Evolutionary conservation across 1,284 basidiomycete genomes (phyloP).

Genomic region (Tilletia horrida): DNA sequence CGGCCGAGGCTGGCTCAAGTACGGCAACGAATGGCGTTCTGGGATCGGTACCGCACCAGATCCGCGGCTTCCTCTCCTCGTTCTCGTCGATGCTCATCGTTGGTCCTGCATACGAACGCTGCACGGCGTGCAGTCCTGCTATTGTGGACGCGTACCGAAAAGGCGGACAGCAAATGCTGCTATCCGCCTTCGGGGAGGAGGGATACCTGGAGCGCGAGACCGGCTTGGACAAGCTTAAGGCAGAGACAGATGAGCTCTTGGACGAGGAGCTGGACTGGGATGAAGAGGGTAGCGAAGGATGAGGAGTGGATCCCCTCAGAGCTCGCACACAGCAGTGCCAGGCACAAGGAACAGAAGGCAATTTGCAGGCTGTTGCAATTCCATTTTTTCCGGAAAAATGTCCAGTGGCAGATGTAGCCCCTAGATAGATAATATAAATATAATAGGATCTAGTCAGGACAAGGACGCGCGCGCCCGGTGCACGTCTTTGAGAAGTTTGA

Average conservation of each 20-base stretch:
- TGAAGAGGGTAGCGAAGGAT: slow-evolving; percentile 37
- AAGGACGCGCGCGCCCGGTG: too few species aligned
- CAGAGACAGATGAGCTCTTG: slow-evolving; percentile 36
- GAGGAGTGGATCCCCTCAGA: not conserved
- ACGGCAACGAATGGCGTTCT: slow-evolving; percentile 57
- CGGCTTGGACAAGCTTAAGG: slow-evolving; percentile 68
- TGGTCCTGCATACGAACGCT: slow-evolving; percentile 79
- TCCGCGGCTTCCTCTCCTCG: slow-evolving; percentile 81
- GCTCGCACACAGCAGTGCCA: too few species aligned
- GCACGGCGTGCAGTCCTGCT: slow-evolving; percentile 71
- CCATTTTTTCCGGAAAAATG: too few species aligned
- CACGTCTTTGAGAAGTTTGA: too few species aligned
- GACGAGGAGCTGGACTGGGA: slow-evolving; percentile 36
- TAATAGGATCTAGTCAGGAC: too few species aligned
- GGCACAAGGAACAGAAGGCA: too few species aligned
- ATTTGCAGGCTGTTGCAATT: too few species aligned
- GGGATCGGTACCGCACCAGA: slow-evolving; percentile 86
- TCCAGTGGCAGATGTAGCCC: too few species aligned
- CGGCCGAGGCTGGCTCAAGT: not conserved
- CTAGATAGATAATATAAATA: too few species aligned
- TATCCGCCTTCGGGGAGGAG: slow-evolving; percentile 77
- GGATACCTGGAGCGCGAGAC: slow-evolving; percentile 78
- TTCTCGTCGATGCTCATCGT: slow-evolving; percentile 80
- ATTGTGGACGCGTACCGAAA: slow-evolving; percentile 55
- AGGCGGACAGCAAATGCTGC: slow-evolving; percentile 71